Base-by-base conservation (phyloP, 2,329 filamentous ascomycete genomes). In the Colletotrichum melonis region DNA sequence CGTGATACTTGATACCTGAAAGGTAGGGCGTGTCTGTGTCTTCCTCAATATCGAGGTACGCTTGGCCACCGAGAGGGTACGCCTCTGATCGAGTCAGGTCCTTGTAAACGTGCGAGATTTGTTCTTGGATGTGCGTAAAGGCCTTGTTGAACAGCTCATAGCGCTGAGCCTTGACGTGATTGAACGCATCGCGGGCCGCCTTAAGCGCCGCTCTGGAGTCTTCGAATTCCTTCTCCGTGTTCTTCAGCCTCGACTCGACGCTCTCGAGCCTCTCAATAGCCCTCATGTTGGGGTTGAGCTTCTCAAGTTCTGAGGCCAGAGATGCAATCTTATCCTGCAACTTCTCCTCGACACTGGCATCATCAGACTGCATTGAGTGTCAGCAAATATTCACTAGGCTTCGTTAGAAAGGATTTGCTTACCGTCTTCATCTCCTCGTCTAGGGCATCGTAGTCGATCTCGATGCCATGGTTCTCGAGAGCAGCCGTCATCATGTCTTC, bases 1-100 rank as follows among this genome's bases (percentile, higher is more conserved):
- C 97, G 81, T 98, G 95, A 84, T 99, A 99, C 81, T 98, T 98
- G 84, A 99, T 95, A 38, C 97, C 97, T 54, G 94, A 95, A 4
- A 98, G 90, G 82, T 98, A 99, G 0, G 97, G 97, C 79, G 97
- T 96, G 76, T 98, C 95, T n/a, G 93, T 94, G 81, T 99, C 96
- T 81, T 98, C 95, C 81, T 93, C 91, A 72, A 97, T 95, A 80
- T 98, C 95, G 60, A 99, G 91, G 80, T 98, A 98, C 1, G 91
- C 91, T 81, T 92, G 90, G 9, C 97, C 97, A 78, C 97, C 97
- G n/a, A 98, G 89, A 0, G 96, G 95, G 81, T 97, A 98, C n/a
- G 94, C 92, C 42, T 93, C 89, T 54, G 94, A 97, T 72, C 95
- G 93, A 28, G 97, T 99, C 60, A 99, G 91, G 79, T 98, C 96